Percentiles rank a stretch among this genome's conserved stretches.
Conservation (phyloP, 768 basidiomycete species). For the Gymnopilus dilepis region DNA sequence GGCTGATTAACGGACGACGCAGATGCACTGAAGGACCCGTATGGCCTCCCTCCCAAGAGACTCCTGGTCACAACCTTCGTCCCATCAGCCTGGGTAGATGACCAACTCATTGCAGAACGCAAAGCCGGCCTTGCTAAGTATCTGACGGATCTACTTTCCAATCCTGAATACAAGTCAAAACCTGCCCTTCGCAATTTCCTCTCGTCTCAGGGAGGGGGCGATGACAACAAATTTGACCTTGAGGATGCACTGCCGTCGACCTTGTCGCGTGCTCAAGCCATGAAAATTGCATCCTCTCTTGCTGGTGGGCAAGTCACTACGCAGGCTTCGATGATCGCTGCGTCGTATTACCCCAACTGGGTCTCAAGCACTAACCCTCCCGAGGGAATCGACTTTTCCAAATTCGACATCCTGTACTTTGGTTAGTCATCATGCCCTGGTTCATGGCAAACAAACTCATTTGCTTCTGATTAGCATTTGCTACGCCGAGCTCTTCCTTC, state of each 20-base stretch:
- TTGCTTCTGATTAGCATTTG: conserved; percentile 79
- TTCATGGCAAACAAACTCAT: too few species aligned
- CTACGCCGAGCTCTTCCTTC: conserved; percentile 63
- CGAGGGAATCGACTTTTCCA: conserved; percentile 62
- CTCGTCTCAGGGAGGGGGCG: conserved; percentile 27
- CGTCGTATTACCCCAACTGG: conserved; percentile 61
- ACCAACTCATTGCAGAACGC: conserved; percentile 55
- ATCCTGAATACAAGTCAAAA: conserved; percentile 40
- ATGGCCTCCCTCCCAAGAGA: conserved; percentile 56
- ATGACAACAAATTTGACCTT: conserved; percentile 38
- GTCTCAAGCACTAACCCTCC: conserved; percentile 51
- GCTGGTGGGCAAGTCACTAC: conserved; percentile 27
- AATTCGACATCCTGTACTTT: conserved; percentile 72
- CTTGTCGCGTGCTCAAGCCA: conserved; percentile 42
- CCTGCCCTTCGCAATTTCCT: conserved; percentile 46
- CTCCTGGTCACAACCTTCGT: conserved; percentile 51
- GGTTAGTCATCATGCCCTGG: too few species aligned
- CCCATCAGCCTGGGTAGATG: conserved; percentile 59
- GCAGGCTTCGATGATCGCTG: conserved; percentile 41
- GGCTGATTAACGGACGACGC: not conserved
- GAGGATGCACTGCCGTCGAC: conserved; percentile 56
- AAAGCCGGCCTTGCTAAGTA: conserved; percentile 52
- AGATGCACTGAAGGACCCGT: conserved; percentile 44
- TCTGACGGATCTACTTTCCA: conserved; percentile 42
- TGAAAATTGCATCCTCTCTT: conserved; percentile 26